Evolutionary conservation across 208 protist species (phyloP).

Genomic region (Trypanosomatidae sp.): DNA sequence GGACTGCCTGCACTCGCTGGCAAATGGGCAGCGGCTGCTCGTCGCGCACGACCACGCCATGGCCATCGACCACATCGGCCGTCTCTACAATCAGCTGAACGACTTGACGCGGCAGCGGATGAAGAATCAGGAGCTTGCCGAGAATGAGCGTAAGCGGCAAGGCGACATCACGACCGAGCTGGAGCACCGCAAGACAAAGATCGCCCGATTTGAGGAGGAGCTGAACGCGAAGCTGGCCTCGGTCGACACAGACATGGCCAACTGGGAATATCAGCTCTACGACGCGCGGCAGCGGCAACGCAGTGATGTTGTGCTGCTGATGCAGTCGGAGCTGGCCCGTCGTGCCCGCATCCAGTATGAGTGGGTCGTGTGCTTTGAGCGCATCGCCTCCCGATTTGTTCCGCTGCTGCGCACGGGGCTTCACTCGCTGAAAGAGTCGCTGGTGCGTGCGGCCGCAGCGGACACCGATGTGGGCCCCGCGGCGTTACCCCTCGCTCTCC

Average conservation of each 20-base stretch:
- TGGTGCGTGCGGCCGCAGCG: neutral
- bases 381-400: constrained; percentile 57
- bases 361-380: constrained; percentile 66
- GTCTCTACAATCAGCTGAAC: constrained; percentile 56
- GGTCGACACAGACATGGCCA: constrained; percentile 59
- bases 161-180: constrained; percentile 42
- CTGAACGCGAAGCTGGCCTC: constrained; percentile 31
- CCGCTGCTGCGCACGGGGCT: constrained; percentile 25
- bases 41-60: constrained; percentile 79
- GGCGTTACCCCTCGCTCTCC: neutral
- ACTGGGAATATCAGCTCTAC: constrained; percentile 79
- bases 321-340: constrained; percentile 36
- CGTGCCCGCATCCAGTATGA: constrained; percentile 65
- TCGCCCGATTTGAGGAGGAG: constrained; percentile 48
- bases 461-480: neutral
- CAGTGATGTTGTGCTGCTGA: constrained; percentile 42
- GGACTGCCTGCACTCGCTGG: constrained; percentile 67
- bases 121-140: constrained; percentile 42
- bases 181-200: constrained; percentile 37
- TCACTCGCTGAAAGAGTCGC: constrained; percentile 1
- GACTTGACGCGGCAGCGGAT: constrained; percentile 37
- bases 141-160: constrained; percentile 52
- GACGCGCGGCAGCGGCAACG: constrained; percentile 54
- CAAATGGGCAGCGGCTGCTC: constrained; percentile 72
- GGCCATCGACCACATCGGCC: constrained; percentile 64